These are phyloP conservation scores for Entomortierella parvispora DNA, from an alignment of 192 early-diverging fungal species.

Conservation along the genomic window DNA sequence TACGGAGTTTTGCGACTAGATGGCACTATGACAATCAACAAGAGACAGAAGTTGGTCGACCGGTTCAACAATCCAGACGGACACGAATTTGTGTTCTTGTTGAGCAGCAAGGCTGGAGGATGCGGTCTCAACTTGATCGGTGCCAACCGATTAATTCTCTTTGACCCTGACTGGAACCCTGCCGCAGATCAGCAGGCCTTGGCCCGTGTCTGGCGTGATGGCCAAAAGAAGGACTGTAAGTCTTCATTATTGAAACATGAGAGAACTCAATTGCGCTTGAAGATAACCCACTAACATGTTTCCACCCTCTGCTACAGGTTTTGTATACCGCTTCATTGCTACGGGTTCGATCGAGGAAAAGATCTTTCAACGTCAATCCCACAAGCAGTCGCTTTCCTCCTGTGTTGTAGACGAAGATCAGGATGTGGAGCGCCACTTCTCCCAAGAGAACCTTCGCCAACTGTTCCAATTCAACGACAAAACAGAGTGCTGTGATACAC, in stretches of 20 bases:
- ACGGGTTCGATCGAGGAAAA: constrained; percentile 99
- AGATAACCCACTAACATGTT: neutral
- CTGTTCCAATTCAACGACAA: constrained; percentile 84
- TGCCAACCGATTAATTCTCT: constrained; percentile 95
- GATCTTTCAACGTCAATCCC: constrained; percentile 94
- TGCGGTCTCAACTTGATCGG: constrained; percentile 99
- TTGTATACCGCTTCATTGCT: constrained; percentile 96
- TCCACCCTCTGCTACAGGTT: constrained; percentile 67
- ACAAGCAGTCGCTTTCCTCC: constrained; percentile 86
- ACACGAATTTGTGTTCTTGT: constrained; percentile 91
- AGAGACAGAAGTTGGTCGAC: constrained; percentile 96
- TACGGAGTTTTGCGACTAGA: constrained; percentile 88
- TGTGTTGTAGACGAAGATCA: constrained; percentile 96
- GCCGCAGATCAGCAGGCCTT: constrained; percentile 96
- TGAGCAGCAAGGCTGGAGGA: constrained; percentile 98
- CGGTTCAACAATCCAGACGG: constrained; percentile 93
- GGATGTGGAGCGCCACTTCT: constrained; percentile 95
- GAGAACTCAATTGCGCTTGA: neutral
- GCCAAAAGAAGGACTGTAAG: constrained; percentile 78
- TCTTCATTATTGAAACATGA: neutral
- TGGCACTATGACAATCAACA: constrained; percentile 90
- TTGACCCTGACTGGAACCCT: constrained; percentile 98
- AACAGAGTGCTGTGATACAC: constrained; percentile 85
- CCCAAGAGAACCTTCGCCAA: constrained; percentile 86
- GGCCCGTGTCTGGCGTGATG: constrained; percentile 91